Evolutionary conservation across 768 basidiomycete species (phyloP), one percentile per base, ranked within the genome.

Genomic region (Hortiboletus flavorubellus): DNA sequence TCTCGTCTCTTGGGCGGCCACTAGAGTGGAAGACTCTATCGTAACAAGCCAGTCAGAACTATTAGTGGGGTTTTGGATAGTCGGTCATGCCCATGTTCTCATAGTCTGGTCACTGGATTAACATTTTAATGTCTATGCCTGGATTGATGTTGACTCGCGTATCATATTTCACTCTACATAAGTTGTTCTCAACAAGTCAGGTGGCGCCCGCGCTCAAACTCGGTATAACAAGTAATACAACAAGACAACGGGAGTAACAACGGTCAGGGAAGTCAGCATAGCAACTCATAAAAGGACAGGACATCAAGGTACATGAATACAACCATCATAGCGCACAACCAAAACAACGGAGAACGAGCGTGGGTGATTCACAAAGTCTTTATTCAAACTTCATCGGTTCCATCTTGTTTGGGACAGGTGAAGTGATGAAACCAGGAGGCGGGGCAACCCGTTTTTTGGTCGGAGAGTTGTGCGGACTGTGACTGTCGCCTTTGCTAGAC

Each of bases 381-480:
- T 65, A 76, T 38, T 74, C 75, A 43, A 79, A 70, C 48, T 68
- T 76, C 46, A 79, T 71, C 6, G 78, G 70, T 31, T 82, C 80
- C 41, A 76, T 60, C 63, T 70, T 79, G 58, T 64, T 67, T 10
- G 77, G 75, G 18, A 75, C 68, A 26, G 79, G 81, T 40, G 80
- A 59, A 37, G 46, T 53, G 31, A 58, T 35, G 14, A 68, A 59
- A 21, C 58, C 61, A 44, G 59, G 39, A 35, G 64, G 57, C 9
- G 56, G 43, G 18, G 45, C 51, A 31, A 48, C 47, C 43, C 64
- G 58, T 49, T 65, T 74, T 42, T 54, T 67, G 14, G 51, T 59
- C 0, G 74, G 68, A 37, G 73, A 46, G 44, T 34, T 52, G 30
- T 64, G 60, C 5, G 62, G 55, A 54, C 55, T 66, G 15, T 62